Base-by-base conservation (phyloP, 2,329 filamentous ascomycete genomes). In the Plenodomus biglobosus region DNA sequence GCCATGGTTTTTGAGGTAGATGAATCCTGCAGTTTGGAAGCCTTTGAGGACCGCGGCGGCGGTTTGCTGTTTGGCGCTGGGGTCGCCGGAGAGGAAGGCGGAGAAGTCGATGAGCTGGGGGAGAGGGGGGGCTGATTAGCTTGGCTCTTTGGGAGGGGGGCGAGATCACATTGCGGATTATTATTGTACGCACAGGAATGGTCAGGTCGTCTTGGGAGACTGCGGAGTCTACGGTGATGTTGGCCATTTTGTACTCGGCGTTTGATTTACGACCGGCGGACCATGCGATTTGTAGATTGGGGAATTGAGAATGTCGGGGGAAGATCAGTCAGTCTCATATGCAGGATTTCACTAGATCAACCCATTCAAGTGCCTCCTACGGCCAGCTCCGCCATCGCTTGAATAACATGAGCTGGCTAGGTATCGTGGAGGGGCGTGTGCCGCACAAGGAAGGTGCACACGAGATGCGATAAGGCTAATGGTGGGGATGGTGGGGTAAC, bases 21-120 rank as follows among this genome's bases (percentile, higher is more conserved):
- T 82, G 77, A 96, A 96, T 48, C 92, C 92, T 2, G 91, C 88
- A 1, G 82, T 86, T 62, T 91, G 87, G 76, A 96, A 95, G 36
- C 89, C 91, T 44, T 84, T 68, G 11, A 92, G 84, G 58, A 96
- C 85, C 35, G 86, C 83, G 44, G 83, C 73, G 18, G 90, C 91
- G 1, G 88, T 84, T 37, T 80, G 73, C 42, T 79, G 75, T 59
- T 86, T 87, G 58, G 87, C 76, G 8, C 77, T 62, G 0, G 81
- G 75, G 17, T 80, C 78, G 27, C 87, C 87, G 48, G 79, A 72
- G 41, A 89, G 81, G 71, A 92, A 94, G 37, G 78, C 78, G 11
- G 82, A 83, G 69, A 95, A 92, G 77, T 95, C 85, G 66, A 92
- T 88, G 61, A 91, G 80, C 87, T 91, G 34, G 3, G 16, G 2